Evolutionary conservation across 768 basidiomycete genomes (phyloP).

Genomic region (Tephrocybe sp.): DNA sequence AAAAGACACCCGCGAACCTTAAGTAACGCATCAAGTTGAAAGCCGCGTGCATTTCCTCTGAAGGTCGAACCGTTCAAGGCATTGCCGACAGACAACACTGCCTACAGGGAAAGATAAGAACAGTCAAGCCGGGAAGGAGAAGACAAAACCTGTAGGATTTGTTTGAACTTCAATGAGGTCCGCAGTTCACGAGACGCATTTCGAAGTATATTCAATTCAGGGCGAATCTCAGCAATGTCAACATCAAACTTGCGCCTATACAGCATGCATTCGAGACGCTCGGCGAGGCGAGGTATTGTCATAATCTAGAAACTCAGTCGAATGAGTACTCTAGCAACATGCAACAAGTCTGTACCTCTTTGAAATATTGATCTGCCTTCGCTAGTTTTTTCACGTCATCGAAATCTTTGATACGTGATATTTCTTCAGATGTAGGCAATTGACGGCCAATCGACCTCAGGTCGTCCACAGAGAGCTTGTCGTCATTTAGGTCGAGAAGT

Average conservation of each 20-base stretch:
- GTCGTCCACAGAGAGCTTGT: conserved; percentile 65
- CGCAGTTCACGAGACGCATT: conserved; percentile 71
- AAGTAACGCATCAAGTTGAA: conserved; percentile 75
- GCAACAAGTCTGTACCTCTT: conserved; percentile 46
- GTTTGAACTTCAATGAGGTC: conserved; percentile 61
- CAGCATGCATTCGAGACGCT: conserved; percentile 79
- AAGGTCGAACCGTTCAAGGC: conserved; percentile 78
- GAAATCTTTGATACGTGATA: conserved; percentile 56
- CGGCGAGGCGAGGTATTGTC: conserved; percentile 68
- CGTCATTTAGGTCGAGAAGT: conserved; percentile 70
- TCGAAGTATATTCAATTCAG: conserved; percentile 72
- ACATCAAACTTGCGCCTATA: conserved; percentile 80
- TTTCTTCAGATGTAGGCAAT: conserved; percentile 79
- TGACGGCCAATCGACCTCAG: conserved; percentile 72
- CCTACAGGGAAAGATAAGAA: conserved; percentile 34
- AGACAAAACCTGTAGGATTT: conserved; percentile 58
- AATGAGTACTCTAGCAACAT: background rate
- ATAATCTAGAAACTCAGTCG: conserved; percentile 55
- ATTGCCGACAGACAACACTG: conserved; percentile 78
- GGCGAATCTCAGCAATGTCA: conserved; percentile 79
- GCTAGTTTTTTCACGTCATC: conserved; percentile 72
- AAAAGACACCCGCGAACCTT: conserved; percentile 58
- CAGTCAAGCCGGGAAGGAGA: background rate
- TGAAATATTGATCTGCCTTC: conserved; percentile 82
- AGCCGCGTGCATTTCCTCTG: conserved; percentile 81